Base-by-base conservation (phyloP, 495 filamentous ascomycete species). In the Hyaloscypha variabilis region DNA sequence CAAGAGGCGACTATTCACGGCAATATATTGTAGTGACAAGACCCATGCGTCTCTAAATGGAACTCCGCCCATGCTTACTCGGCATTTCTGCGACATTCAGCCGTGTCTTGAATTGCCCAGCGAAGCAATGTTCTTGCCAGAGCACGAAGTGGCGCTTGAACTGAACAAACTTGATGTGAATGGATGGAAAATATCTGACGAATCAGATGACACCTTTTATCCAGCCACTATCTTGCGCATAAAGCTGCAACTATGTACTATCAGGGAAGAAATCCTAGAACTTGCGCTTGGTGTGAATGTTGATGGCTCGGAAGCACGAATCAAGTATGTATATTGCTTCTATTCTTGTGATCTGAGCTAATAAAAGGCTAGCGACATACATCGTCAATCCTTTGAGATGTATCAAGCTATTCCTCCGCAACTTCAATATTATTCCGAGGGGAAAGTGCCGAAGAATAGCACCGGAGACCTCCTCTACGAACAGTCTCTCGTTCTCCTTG, bases 261-360 rank as follows among this genome's bases (percentile, higher is more conserved):
- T 70, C 21, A 61, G 70, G 26, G 70, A 72, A 26, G 67, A 70
- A 50, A 72, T 72, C 21, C 49, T 72, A 6, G 67, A 72, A 60
- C 26, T 72, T 30, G 65, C 70, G 5, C 62, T 72, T 11, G 65
- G 67, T 11, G 61, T 68, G 14, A 66, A 69, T 25, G 49, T 63
- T 30, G 25, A 58, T 14, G 34, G 63, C 3, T 62, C 70, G 3
- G 51, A 64, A 56, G 42, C 54, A 0, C 51, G 58, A 50, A 66
- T 72, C 19, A 52, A 31, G 70, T 72, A 63, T 58, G 67, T 63
- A 17, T 4, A 46, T 14, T 0, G 3, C 6, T 1, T 0, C 19
- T 46, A 6, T 17, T 1, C 39, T 46, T 19, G 3, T 17, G 14
- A 46, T 19, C 3, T 4, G 13, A 8, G 39, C 39, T 46, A 19